Conservation (phyloP, 306 rosid genomes). For the Lagenaria siceraria region DNA sequence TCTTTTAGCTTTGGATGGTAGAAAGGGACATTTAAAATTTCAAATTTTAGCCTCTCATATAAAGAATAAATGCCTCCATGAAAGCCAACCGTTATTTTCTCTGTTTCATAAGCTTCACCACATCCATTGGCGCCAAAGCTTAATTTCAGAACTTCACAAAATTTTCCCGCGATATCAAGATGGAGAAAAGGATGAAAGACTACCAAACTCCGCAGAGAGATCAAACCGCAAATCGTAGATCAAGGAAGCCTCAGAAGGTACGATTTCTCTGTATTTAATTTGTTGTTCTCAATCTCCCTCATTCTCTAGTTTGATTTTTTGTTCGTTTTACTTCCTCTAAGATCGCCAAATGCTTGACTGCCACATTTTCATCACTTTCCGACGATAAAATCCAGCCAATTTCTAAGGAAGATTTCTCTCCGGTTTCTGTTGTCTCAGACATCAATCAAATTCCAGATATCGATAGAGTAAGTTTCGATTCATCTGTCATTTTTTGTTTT, state of each 20-base stretch:
- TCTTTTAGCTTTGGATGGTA: too few species aligned
- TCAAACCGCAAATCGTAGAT: not conserved
- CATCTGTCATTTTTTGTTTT: not conserved
- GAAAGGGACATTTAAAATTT: too few species aligned
- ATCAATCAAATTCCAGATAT: conserved; percentile 7
- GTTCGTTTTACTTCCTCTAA: not conserved
- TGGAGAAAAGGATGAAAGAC: not conserved
- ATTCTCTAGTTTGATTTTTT: not conserved
- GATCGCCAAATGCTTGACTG: conserved; percentile 11
- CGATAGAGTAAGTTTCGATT: not conserved
- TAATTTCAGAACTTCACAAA: not conserved
- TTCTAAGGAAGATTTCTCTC: conserved; percentile 3
- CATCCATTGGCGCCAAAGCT: not conserved
- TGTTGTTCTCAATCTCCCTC: not conserved
- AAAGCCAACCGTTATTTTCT: not conserved
- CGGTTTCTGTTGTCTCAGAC: conserved; percentile 6
- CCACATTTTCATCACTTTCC: conserved; percentile 8
- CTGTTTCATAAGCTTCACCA: not conserved
- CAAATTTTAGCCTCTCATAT: too few species aligned
- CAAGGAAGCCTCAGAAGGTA: conserved; percentile 13
- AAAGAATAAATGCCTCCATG: too few species aligned
- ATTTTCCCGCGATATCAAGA: not conserved
- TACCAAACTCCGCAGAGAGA: not conserved
- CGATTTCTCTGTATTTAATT: not conserved
- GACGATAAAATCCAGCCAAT: not conserved